A percentile compares a stretch with the other conserved stretches of the same genome.
Evolutionary conservation across 2,329 filamentous ascomycete species (phyloP).

Genomic region (Cordyceps cicadae): DNA sequence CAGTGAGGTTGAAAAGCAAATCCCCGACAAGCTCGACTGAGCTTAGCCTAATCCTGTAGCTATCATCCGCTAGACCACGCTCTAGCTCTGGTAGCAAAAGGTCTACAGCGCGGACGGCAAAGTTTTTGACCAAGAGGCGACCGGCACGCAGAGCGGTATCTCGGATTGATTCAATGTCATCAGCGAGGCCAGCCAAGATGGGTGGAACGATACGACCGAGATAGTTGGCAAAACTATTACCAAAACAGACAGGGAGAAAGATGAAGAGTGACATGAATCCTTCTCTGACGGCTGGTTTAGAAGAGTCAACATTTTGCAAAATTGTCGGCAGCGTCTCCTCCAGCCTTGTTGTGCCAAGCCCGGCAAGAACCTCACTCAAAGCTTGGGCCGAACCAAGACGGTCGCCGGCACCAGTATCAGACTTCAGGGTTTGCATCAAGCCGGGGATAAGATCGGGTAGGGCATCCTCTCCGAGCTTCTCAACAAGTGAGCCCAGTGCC

Average conservation of each 20-base stretch:
- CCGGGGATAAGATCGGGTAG: conserved; percentile 94
- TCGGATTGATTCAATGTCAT: conserved; percentile 92
- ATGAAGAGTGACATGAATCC: conserved; percentile 99
- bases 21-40: conserved; percentile 97
- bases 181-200: conserved; percentile 86
- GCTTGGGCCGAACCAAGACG: conserved; percentile 93
- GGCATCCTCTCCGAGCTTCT: conserved; percentile 95
- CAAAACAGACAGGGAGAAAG: conserved; percentile 96
- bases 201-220: conserved; percentile 92
- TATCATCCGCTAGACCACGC: conserved; percentile 93
- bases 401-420: conserved; percentile 92
- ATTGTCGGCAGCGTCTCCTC: conserved; percentile 96
- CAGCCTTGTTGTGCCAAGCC: conserved; percentile 80
- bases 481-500: conserved; percentile 89
- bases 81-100: conserved; percentile 90
- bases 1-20: conserved; percentile 92
- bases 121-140: conserved; percentile 94
- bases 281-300: conserved; percentile 83
- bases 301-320: conserved; percentile 87
- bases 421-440: conserved; percentile 95
- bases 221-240: conserved; percentile 96
- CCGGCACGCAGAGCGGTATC: conserved; percentile 94
- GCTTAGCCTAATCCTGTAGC: conserved; percentile 93
- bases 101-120: conserved; percentile 89
- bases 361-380: conserved; percentile 90